Conservation (phyloP, 768 basidiomycete genomes). For the Amanita rimosa region DNA sequence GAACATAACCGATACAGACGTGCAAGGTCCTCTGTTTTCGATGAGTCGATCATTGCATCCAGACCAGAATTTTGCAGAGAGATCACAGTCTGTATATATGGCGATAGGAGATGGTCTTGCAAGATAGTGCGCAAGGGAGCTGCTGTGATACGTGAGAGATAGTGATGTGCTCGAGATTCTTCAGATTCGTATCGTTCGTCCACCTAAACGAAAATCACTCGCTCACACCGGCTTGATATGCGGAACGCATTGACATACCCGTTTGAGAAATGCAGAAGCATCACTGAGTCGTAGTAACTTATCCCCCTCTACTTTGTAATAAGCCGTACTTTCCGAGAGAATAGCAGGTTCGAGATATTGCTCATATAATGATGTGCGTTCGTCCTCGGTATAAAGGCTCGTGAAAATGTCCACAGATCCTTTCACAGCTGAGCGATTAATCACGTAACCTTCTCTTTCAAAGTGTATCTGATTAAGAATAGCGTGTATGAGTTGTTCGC, state of each 20-base stretch:
- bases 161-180: slow-evolving; percentile 74
- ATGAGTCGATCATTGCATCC: slow-evolving; percentile 75
- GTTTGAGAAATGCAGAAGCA: slow-evolving; percentile 69
- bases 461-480: slow-evolving; percentile 79
- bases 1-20: slow-evolving; percentile 71
- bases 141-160: slow-evolving; percentile 69
- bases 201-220: slow-evolving; percentile 35
- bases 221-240: not conserved
- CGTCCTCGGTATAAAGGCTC: slow-evolving; percentile 43
- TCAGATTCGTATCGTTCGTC: slow-evolving; percentile 78
- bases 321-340: slow-evolving; percentile 63
- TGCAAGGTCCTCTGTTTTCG: slow-evolving; percentile 64
- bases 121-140: slow-evolving; percentile 63
- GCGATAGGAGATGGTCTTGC: slow-evolving; percentile 63
- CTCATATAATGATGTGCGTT: slow-evolving; percentile 60
- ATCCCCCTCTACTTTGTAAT: slow-evolving; percentile 70
- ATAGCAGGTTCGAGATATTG: slow-evolving; percentile 77
- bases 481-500: slow-evolving; percentile 71
- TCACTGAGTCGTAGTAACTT: slow-evolving; percentile 63
- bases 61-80: slow-evolving; percentile 77
- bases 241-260: slow-evolving; percentile 37
- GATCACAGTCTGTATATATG: slow-evolving; percentile 68
- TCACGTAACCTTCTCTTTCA: slow-evolving; percentile 84
- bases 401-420: slow-evolving; percentile 81
- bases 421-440: slow-evolving; percentile 86